phyloP scores from a whole-genome alignment of 2,329 filamentous ascomycete genomes.

The Aspergillus felis region DNA sequence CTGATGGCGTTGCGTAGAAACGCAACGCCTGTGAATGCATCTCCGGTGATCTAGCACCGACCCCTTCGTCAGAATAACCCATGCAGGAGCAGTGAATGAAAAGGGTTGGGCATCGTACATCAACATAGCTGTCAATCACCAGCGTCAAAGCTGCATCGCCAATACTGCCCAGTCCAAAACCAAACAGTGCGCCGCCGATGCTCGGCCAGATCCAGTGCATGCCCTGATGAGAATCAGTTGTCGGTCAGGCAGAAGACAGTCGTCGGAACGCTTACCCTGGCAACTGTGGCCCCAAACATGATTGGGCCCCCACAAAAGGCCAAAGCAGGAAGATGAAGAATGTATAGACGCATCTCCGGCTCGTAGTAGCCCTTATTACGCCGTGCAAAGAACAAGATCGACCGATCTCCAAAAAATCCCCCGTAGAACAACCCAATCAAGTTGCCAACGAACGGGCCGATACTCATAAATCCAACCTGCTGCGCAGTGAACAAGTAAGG shows the following conservation, averaged over 20 bases:
- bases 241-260: neutral
- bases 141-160: conserved; percentile 36
- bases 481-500: conserved; percentile 31
- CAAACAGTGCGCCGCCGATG: conserved; percentile 35
- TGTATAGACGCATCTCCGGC: conserved; percentile 47
- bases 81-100: neutral
- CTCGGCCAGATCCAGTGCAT: conserved; percentile 44
- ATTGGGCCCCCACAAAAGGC: conserved; percentile 42
- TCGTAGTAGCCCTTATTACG: conserved; percentile 47
- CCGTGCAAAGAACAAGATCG: conserved; percentile 40
- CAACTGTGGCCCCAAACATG: conserved; percentile 39
- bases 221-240: conserved; percentile 23
- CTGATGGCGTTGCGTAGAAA: conserved; percentile 27
- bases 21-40: conserved; percentile 24
- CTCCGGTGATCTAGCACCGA: conserved; percentile 11
- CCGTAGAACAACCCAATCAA: conserved; percentile 39
- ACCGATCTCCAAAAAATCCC: conserved; percentile 38
- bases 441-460: conserved; percentile 38
- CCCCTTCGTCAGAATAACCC: neutral
- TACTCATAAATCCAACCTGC: conserved; percentile 31
- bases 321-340: conserved; percentile 31
- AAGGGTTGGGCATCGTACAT: conserved; percentile 19
- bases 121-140: conserved; percentile 37
- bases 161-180: conserved; percentile 38
- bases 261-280: conserved; percentile 26